Evolutionary conservation across 768 basidiomycete genomes (phyloP).

Genomic region (Tremella fuciformis): DNA sequence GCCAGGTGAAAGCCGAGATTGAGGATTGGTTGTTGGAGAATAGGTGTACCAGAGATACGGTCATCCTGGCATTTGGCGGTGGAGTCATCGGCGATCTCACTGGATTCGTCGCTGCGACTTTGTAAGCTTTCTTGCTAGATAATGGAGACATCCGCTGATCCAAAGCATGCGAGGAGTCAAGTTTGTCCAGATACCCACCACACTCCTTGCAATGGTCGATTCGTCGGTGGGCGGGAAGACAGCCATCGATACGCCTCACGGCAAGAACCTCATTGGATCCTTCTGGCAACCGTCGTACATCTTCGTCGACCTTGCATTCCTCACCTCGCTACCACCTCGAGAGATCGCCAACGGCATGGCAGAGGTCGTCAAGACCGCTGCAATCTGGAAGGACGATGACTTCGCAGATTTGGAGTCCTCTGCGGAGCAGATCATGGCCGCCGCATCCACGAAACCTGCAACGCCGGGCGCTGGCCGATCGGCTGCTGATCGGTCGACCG

Average conservation of each 20-base stretch:
- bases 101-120: slow-evolving; percentile 94
- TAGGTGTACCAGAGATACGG: slow-evolving; percentile 86
- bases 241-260: slow-evolving; percentile 96
- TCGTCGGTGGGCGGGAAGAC: slow-evolving; percentile 97
- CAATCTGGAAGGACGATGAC: slow-evolving; percentile 93
- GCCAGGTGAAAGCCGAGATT: slow-evolving; percentile 85
- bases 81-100: slow-evolving; percentile 96
- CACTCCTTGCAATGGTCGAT: slow-evolving; percentile 96
- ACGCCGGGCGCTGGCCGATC: slow-evolving; percentile 55
- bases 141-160: too few species aligned
- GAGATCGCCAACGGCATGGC: slow-evolving; percentile 99
- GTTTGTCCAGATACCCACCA: slow-evolving; percentile 94
- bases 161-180: slow-evolving; percentile 88
- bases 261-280: slow-evolving; percentile 96
- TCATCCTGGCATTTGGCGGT: slow-evolving; percentile 88
- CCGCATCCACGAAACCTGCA: slow-evolving; percentile 70
- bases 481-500: slow-evolving; percentile 59
- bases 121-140: slow-evolving; percentile 60
- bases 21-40: slow-evolving; percentile 88
- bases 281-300: slow-evolving; percentile 98
- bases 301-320: slow-evolving; percentile 94
- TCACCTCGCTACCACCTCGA: slow-evolving; percentile 83
- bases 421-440: slow-evolving; percentile 74
- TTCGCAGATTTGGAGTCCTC: slow-evolving; percentile 84
- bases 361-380: slow-evolving; percentile 98